phyloP scores from a whole-genome alignment of 2,329 filamentous ascomycete genomes.

The Fusarium coffeatum region DNA sequence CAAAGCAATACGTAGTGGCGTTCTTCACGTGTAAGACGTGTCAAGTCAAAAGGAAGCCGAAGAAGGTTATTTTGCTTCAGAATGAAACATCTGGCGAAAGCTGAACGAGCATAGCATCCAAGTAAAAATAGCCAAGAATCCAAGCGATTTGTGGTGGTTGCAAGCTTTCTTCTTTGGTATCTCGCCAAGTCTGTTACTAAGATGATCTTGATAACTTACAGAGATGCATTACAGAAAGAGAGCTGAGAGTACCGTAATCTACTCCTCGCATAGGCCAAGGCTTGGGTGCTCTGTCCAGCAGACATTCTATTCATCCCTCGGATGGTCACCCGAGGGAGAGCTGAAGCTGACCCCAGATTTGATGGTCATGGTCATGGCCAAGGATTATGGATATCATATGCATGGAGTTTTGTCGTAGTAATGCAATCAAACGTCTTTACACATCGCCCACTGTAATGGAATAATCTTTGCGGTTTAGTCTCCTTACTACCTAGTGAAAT shows the following conservation, averaged over 20 bases:
- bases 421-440: constrained; percentile 38
- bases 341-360: constrained; percentile 29
- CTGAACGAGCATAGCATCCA: background rate
- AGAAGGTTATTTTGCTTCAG: constrained; percentile 11
- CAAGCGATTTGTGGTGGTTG: constrained; percentile 3
- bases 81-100: constrained; percentile 2
- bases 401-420: constrained; percentile 26
- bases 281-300: constrained; percentile 8
- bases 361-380: background rate
- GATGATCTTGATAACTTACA: constrained; percentile 28
- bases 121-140: constrained; percentile 3
- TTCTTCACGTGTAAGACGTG: constrained; percentile 17
- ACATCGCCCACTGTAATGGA: constrained; percentile 37
- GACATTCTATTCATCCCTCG: constrained; percentile 1
- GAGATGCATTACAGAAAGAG: background rate
- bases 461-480: constrained; percentile 21
- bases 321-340: constrained; percentile 4
- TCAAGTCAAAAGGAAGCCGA: background rate
- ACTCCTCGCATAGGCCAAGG: constrained; percentile 4
- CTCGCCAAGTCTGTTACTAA: constrained; percentile 24
- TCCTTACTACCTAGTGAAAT: constrained; percentile 1
- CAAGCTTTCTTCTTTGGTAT: constrained; percentile 1
- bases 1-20: constrained; percentile 1
- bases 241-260: background rate
- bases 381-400: background rate